Base-by-base conservation (phyloP, 495 filamentous ascomycete species). In the Aspergillus ellipticus region DNA sequence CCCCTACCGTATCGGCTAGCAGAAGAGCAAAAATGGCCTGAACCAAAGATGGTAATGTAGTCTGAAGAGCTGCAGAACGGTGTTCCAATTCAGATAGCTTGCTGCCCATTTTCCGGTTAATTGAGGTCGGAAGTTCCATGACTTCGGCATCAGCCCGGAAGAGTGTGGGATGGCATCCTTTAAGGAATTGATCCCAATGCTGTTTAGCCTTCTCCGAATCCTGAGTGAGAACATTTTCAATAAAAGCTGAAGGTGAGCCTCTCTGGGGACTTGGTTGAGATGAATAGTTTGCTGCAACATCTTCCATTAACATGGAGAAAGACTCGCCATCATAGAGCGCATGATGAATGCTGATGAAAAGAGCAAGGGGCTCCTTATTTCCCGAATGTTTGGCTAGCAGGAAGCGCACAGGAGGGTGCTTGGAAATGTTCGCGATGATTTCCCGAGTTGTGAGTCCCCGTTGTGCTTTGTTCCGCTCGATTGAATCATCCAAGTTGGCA, bases 251-350 rank as follows among this genome's bases (percentile, higher is more conserved):
- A 17, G 74, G 51, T 0, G 58, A 60, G 5, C 61, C 65, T 53
- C 64, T 49, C 39, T 59, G 20, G 3, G 62, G 57, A n/a, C 54
- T 49, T 13, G 45, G 8, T 9, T 57, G 20, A 0, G 19, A 39
- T 8, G 47, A 48, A 50, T 83, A 83, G 28, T 66, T 65, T 6
- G 56, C 53, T 15, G 70, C 70, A 28, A 92, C 74, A 20, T 76
- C 69, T 5, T 77, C 70, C 15, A 96, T 69, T 0, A 96, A 65
- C 22, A 92, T 71, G 0, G 78, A 66, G 24, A 96, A 77, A 51
- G 89, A 93, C 61, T 82, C 88, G 1, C 88, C 92, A 72, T 97
- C 93, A 61, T 97, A 97, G 0, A 97, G 71, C 6, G 83, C 89
- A 64, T 97, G 93, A 68, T 53, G 66, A 29, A 74, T 64, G 9